These are phyloP conservation scores for Aspergillus sp. DNA, from an alignment of 2,329 filamentous ascomycete genomes.

Conservation along the genomic window DNA sequence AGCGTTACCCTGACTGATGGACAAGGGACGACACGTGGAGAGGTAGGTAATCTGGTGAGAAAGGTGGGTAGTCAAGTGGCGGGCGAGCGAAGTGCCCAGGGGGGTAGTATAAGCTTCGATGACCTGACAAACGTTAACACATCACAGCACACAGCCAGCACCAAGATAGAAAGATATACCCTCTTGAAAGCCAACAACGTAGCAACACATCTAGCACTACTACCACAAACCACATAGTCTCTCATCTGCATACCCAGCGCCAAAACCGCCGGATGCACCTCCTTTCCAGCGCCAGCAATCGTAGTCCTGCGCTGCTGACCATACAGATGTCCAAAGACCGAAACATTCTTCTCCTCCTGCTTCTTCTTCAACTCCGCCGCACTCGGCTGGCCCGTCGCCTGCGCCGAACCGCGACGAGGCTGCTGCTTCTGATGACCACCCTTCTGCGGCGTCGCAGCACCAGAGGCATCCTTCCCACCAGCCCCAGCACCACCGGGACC, in stretches of 20 bases:
- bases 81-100: constrained; percentile 76
- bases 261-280: constrained; percentile 83
- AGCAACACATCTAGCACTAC: constrained; percentile 81
- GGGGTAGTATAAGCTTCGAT: constrained; percentile 93
- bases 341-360: constrained; percentile 64
- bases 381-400: constrained; percentile 38
- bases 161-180: constrained; percentile 50
- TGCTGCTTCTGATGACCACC: constrained; percentile 29
- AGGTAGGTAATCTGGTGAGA: constrained; percentile 96
- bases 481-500: constrained; percentile 17
- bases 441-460: constrained; percentile 31
- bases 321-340: constrained; percentile 82
- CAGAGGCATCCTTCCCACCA: constrained; percentile 23
- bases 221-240: constrained; percentile 84
- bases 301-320: constrained; percentile 70
- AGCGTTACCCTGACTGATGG: constrained; percentile 94
- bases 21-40: constrained; percentile 90
- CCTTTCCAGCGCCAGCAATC: constrained; percentile 63
- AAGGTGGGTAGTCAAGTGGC: constrained; percentile 89
- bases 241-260: constrained; percentile 87
- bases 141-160: neutral
- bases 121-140: constrained; percentile 57
- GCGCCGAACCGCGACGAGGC: constrained; percentile 40
- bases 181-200: constrained; percentile 88
- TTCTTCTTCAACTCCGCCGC: constrained; percentile 49